Percentiles rank a stretch among this genome's conserved stretches.
These are phyloP conservation scores for Hypsizygus marmoreus DNA, from an alignment of 768 basidiomycete genomes.

Conservation along the genomic window DNA sequence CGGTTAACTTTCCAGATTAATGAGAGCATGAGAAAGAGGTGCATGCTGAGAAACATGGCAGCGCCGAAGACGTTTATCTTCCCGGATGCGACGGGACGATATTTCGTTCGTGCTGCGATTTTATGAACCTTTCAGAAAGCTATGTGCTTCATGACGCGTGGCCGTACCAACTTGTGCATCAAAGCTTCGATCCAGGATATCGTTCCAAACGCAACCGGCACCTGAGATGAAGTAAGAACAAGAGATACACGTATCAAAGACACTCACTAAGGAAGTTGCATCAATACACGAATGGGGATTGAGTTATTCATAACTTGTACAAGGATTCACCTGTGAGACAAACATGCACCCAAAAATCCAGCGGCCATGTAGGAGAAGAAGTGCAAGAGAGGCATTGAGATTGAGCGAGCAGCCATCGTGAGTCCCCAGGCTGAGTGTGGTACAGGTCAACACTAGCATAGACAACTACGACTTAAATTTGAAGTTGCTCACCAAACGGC, in stretches of 20 bases:
- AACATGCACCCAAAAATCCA: conserved; percentile 17
- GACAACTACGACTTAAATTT: neutral
- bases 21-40: neutral
- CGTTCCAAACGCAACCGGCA: conserved; percentile 20
- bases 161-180: conserved; percentile 19
- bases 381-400: conserved; percentile 11
- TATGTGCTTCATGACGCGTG: neutral
- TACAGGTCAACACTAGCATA: neutral
- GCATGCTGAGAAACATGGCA: neutral
- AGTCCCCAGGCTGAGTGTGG: conserved; percentile 20
- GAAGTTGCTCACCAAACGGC: conserved; percentile 16
- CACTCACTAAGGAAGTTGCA: conserved; percentile 13
- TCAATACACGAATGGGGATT: neutral
- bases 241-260: too few relatives aligned
- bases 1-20: conserved; percentile 4
- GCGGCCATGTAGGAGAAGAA: conserved; percentile 8
- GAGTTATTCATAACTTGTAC: too few relatives aligned
- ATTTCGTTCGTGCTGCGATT: conserved; percentile 8
- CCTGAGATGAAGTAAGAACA: conserved; percentile 8
- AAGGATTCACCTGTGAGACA: conserved; percentile 18
- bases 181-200: conserved; percentile 19
- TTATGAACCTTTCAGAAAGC: neutral
- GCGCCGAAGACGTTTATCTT: conserved; percentile 3
- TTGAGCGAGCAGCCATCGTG: conserved; percentile 18
- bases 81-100: conserved; percentile 9